Percentiles rank a stretch among this genome's conserved stretches.
Conservation (phyloP, 2,329 filamentous ascomycete genomes). For the Alternaria ethzedia region DNA sequence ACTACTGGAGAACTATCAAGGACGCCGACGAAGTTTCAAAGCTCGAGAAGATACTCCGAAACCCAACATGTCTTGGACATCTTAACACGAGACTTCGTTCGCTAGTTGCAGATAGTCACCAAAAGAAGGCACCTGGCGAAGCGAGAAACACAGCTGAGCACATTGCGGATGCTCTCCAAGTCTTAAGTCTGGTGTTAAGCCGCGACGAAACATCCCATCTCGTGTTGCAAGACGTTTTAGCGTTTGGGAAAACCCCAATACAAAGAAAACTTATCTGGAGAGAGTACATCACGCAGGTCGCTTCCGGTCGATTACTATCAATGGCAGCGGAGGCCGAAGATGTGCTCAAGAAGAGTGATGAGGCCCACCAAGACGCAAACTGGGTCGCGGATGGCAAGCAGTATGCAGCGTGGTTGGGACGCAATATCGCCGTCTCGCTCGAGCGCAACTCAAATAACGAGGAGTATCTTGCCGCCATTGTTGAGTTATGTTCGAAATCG, state of each 20-base stretch:
- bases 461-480: constrained; percentile 38
- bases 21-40: constrained; percentile 31
- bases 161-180: constrained; percentile 51
- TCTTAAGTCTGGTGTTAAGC: constrained; percentile 53
- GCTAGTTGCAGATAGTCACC: constrained; percentile 54
- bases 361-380: constrained; percentile 23
- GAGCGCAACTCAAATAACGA: constrained; percentile 44
- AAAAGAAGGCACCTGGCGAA: constrained; percentile 43
- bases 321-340: constrained; percentile 65
- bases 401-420: constrained; percentile 76
- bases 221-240: constrained; percentile 55
- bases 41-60: constrained; percentile 71
- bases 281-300: constrained; percentile 65
- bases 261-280: constrained; percentile 66
- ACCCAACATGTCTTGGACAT: constrained; percentile 79
- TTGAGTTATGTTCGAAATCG: constrained; percentile 62
- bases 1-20: constrained; percentile 72
- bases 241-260: constrained; percentile 48
- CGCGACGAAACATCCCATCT: constrained; percentile 51
- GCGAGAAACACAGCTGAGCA: constrained; percentile 40
- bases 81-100: constrained; percentile 71
- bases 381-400: constrained; percentile 71
- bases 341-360: constrained; percentile 48
- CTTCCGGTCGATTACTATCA: constrained; percentile 66
- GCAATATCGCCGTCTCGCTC: constrained; percentile 63